These are phyloP conservation scores for Penicillium turbatum DNA, from an alignment of 495 filamentous ascomycete species.

Conservation along the genomic window DNA sequence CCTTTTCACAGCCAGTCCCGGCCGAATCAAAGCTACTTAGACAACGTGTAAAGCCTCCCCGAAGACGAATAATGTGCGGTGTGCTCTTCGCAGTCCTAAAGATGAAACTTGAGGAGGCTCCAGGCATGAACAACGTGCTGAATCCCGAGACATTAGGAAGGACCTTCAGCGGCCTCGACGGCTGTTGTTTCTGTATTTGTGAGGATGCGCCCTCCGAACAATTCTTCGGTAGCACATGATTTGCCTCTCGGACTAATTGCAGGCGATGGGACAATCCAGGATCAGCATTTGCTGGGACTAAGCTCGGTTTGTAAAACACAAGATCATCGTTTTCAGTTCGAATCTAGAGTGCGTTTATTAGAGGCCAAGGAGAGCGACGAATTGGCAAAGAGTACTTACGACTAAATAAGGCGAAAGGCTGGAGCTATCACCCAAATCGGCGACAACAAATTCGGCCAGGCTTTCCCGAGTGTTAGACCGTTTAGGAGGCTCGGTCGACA, in stretches of 20 bases:
- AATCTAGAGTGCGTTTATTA: slow-evolving; percentile 45
- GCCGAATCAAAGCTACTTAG: slow-evolving; percentile 64
- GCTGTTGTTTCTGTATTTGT: slow-evolving; percentile 36
- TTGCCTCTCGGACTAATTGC: slow-evolving; percentile 74
- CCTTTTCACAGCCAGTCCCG: slow-evolving; percentile 62
- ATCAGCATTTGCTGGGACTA: slow-evolving; percentile 26
- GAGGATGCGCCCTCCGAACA: slow-evolving; percentile 31
- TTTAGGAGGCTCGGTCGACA: slow-evolving; percentile 68
- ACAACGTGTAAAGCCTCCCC: slow-evolving; percentile 57
- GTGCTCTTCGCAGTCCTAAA: slow-evolving; percentile 68
- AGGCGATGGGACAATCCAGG: slow-evolving; percentile 42
- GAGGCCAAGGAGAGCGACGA: neutral
- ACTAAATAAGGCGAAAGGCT: slow-evolving; percentile 73
- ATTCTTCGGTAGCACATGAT: slow-evolving; percentile 51
- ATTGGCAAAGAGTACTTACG: slow-evolving; percentile 42
- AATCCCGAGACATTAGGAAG: slow-evolving; percentile 68
- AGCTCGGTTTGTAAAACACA: slow-evolving; percentile 80
- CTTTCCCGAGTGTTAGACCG: slow-evolving; percentile 65
- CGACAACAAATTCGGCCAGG: slow-evolving; percentile 71
- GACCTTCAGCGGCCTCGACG: slow-evolving; percentile 51
- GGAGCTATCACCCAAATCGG: slow-evolving; percentile 74
- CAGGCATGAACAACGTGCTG: slow-evolving; percentile 75
- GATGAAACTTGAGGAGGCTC: slow-evolving; percentile 71
- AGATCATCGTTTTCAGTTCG: slow-evolving; percentile 77
- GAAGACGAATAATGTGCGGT: slow-evolving; percentile 69